Evolutionary conservation across 345 rosid species (phyloP).

Genomic region (Sisymbrium irio): DNA sequence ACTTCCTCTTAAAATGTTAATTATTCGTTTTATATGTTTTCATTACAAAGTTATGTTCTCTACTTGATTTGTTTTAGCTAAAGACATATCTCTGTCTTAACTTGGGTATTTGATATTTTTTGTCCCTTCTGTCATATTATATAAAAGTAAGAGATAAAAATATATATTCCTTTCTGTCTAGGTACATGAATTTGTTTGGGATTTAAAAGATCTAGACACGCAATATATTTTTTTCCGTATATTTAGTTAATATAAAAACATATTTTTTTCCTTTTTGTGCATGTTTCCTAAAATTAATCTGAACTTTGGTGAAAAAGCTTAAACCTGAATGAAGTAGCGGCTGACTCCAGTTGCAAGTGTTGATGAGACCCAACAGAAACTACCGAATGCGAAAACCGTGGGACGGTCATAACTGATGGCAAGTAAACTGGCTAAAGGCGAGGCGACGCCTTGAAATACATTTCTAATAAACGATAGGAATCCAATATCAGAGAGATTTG

Average conservation of each 20-base stretch:
- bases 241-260: neutral
- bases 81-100: too few relatives aligned
- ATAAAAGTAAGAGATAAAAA: too few relatives aligned
- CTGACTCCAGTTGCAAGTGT: constrained; percentile 77
- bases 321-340: constrained; percentile 59
- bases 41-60: too few relatives aligned
- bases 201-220: too few relatives aligned
- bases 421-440: constrained; percentile 78
- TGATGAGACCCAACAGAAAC: constrained; percentile 80
- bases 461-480: constrained; percentile 81
- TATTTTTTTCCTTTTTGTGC: neutral
- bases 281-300: neutral
- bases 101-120: too few relatives aligned
- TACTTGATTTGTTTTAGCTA: too few relatives aligned
- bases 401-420: constrained; percentile 74
- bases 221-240: neutral
- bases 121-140: too few relatives aligned
- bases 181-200: too few relatives aligned
- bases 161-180: too few relatives aligned
- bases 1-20: too few relatives aligned
- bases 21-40: too few relatives aligned
- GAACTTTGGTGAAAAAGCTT: neutral
- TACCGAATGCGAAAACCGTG: constrained; percentile 67
- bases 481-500: constrained; percentile 73
- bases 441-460: constrained; percentile 72